These are phyloP conservation scores for Xerocomus spinulosus DNA, from an alignment of 768 basidiomycete species.

Conservation along the genomic window DNA sequence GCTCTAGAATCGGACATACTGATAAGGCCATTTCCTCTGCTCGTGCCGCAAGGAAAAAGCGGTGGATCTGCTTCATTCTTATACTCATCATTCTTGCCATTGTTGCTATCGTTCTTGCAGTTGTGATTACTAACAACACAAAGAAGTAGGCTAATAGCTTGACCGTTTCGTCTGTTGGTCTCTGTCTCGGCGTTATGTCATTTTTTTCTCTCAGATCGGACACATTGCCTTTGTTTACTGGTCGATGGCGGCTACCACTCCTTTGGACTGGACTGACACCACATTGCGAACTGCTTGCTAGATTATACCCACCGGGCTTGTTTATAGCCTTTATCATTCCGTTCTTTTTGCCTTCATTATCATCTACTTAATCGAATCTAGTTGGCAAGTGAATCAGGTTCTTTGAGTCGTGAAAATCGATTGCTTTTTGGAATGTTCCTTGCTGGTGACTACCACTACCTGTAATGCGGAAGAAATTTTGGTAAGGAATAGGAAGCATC, in stretches of 20 bases:
- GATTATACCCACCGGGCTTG: conserved; percentile 2
- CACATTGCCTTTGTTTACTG: conserved; percentile 6
- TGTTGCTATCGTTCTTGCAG: conserved; percentile 56
- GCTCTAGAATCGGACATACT: conserved; percentile 68
- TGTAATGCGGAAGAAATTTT: too few species aligned
- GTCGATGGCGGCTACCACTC: conserved; percentile 13
- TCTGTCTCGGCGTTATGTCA: neutral
- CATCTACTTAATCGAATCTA: conserved; percentile 27
- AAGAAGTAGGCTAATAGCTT: conserved; percentile 26
- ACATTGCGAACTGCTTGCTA: conserved; percentile 12
- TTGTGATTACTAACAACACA: conserved; percentile 47
- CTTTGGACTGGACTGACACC: conserved; percentile 18
- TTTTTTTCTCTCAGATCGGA: conserved; percentile 7
- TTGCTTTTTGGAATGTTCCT: neutral
- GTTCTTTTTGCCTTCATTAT: conserved; percentile 21
- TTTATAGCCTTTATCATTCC: conserved; percentile 5
- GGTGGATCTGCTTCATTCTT: conserved; percentile 94
- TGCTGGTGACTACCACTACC: too few species aligned
- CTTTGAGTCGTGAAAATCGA: conserved; percentile 7
- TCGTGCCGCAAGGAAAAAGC: conserved; percentile 85
- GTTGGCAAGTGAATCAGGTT: conserved; percentile 18
- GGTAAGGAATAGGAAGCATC: too few species aligned
- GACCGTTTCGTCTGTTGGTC: neutral
- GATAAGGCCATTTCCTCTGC: conserved; percentile 85
- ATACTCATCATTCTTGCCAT: conserved; percentile 62